phyloP scores from a whole-genome alignment of 768 basidiomycete species.

The Auricularia sp. region DNA sequence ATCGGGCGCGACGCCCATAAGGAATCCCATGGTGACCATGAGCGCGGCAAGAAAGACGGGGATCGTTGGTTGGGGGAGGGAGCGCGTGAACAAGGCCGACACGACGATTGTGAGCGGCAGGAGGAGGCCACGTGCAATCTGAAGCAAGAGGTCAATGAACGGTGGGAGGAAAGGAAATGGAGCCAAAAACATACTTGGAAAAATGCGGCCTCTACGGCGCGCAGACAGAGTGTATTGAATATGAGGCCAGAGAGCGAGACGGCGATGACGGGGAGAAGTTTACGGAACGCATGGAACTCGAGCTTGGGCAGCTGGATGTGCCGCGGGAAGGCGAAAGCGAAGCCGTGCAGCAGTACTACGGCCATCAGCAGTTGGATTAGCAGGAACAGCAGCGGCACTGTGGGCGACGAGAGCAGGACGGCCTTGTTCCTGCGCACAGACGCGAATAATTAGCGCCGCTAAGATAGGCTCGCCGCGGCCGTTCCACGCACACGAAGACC shows the following conservation, averaged over 20 bases:
- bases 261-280: constrained; percentile 13
- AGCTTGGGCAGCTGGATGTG: constrained; percentile 6
- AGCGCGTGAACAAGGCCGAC: constrained; percentile 47
- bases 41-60: constrained; percentile 49
- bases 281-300: constrained; percentile 2
- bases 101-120: constrained; percentile 73
- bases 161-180: too few species aligned
- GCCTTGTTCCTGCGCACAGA: constrained; percentile 9
- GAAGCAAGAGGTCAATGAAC: not conserved
- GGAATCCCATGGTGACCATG: constrained; percentile 34
- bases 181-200: constrained; percentile 44
- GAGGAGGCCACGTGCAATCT: constrained; percentile 80
- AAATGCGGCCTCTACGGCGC: constrained; percentile 50
- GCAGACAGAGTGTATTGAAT: constrained; percentile 23
- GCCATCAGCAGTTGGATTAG: constrained; percentile 14
- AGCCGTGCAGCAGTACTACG: constrained; percentile 13
- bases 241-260: constrained; percentile 28
- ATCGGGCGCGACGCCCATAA: constrained; percentile 20
- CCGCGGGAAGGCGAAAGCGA: constrained; percentile 6
- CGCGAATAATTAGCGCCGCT: not conserved
- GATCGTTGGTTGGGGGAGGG: constrained; percentile 32
- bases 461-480: not conserved
- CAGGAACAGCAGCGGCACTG: constrained; percentile 14
- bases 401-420: constrained; percentile 14
- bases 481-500: constrained; percentile 11